phyloP scores from a whole-genome alignment of 2,329 filamentous ascomycete species.

The Diatrype stigma region DNA sequence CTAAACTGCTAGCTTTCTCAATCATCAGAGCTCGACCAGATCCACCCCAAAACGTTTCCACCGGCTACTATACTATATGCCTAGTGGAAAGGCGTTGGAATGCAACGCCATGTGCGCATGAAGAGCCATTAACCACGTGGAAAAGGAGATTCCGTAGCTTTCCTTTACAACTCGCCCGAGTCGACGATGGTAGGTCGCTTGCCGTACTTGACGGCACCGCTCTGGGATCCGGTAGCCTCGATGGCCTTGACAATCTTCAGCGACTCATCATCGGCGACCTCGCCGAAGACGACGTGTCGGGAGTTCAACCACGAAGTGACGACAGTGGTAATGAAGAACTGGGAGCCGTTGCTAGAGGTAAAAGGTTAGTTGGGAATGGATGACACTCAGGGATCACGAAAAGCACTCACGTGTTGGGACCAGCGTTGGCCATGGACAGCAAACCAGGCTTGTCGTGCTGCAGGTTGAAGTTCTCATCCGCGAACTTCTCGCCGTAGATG shows the following conservation, averaged over 20 bases:
- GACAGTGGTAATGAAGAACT: slow-evolving; percentile 97
- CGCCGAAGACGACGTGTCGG: slow-evolving; percentile 81
- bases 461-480: slow-evolving; percentile 83
- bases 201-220: slow-evolving; percentile 51
- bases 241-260: slow-evolving; percentile 55
- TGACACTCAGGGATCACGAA: not conserved
- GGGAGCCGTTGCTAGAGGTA: slow-evolving; percentile 81
- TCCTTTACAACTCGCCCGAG: slow-evolving; percentile 45
- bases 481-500: slow-evolving; percentile 93
- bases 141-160: slow-evolving; percentile 2
- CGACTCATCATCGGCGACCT: slow-evolving; percentile 53
- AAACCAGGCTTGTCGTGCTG: slow-evolving; percentile 73
- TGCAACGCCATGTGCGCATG: slow-evolving; percentile 8
- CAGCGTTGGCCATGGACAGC: slow-evolving; percentile 93
- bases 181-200: slow-evolving; percentile 56
- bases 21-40: not conserved
- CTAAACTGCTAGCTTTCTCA: slow-evolving; percentile 2
- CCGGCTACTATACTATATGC: not conserved
- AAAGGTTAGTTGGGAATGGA: not conserved
- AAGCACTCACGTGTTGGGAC: slow-evolving; percentile 75
- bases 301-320: slow-evolving; percentile 80
- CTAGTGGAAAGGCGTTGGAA: slow-evolving; percentile 5
- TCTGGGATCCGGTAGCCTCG: slow-evolving; percentile 55
- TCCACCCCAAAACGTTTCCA: not conserved
- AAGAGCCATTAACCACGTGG: slow-evolving; percentile 18